Percentiles rank a stretch among this genome's conserved stretches.
Evolutionary conservation across 306 rosid species (phyloP).

Genomic region (Cercis canadensis): DNA sequence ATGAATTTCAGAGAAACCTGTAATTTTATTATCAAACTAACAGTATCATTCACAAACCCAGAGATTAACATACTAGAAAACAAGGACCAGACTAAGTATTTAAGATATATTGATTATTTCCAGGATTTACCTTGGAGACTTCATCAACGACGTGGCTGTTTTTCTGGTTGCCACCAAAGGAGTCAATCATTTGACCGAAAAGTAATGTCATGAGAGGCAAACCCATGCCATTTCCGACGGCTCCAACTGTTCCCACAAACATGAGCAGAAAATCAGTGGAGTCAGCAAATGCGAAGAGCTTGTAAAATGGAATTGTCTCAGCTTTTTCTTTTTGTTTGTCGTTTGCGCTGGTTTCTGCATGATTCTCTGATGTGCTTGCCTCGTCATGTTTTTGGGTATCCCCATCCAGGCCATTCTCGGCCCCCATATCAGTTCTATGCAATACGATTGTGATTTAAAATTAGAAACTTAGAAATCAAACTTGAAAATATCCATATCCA

Average conservation of each 20-base stretch:
- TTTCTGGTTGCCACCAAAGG: constrained; percentile 68
- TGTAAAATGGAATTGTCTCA: constrained; percentile 65
- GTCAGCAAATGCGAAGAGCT: constrained; percentile 81
- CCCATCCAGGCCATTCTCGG: constrained; percentile 41
- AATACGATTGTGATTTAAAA: not conserved
- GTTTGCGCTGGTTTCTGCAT: constrained; percentile 34
- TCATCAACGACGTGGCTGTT: constrained; percentile 37
- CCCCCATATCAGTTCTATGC: constrained; percentile 47
- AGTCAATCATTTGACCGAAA: constrained; percentile 64
- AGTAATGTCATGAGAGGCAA: constrained; percentile 78
- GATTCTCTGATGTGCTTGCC: constrained; percentile 43
- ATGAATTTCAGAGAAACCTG: constrained; percentile 70
- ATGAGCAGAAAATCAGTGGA: constrained; percentile 64
- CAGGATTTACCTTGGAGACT: constrained; percentile 65
- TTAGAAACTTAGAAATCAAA: constrained; percentile 20
- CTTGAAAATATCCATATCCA: not conserved
- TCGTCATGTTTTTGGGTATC: constrained; percentile 26
- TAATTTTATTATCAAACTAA: constrained; percentile 18
- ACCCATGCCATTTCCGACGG: constrained; percentile 69
- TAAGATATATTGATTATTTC: not conserved
- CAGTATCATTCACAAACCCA: too few relatives aligned
- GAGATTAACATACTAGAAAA: too few relatives aligned
- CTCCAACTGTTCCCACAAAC: constrained; percentile 70
- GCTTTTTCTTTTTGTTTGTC: constrained; percentile 46
- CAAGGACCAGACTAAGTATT: too few relatives aligned